These are phyloP conservation scores for Aureobasidium lini DNA, from an alignment of 2,329 filamentous ascomycete genomes.

Conservation along the genomic window DNA sequence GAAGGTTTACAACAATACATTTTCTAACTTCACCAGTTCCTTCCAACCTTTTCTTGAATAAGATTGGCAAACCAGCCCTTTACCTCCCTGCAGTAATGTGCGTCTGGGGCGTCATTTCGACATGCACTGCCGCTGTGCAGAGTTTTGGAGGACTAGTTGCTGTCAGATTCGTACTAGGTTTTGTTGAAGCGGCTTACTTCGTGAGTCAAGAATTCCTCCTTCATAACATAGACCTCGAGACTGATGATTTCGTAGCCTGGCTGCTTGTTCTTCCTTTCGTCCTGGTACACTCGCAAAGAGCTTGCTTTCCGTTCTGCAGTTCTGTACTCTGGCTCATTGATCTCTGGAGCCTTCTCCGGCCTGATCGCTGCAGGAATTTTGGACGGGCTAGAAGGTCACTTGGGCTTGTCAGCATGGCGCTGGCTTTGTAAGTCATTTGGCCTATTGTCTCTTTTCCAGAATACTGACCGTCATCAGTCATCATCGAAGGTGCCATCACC, in stretches of 20 bases:
- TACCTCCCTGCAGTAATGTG: slow-evolving; percentile 29
- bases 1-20: slow-evolving; percentile 29
- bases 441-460: background rate
- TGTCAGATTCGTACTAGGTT: slow-evolving; percentile 33
- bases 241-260: slow-evolving; percentile 25
- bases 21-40: slow-evolving; percentile 26
- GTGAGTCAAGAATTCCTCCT: background rate
- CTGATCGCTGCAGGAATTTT: slow-evolving; percentile 48
- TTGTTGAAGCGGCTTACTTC: slow-evolving; percentile 38
- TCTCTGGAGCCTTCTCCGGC: slow-evolving; percentile 47
- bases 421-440: slow-evolving; percentile 21
- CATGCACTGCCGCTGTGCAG: slow-evolving; percentile 27
- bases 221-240: background rate
- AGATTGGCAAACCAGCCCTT: slow-evolving; percentile 26
- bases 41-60: slow-evolving; percentile 31
- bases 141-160: slow-evolving; percentile 31
- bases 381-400: slow-evolving; percentile 28
- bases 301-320: slow-evolving; percentile 45
- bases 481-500: slow-evolving; percentile 32
- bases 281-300: slow-evolving; percentile 49
- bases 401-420: slow-evolving; percentile 29
- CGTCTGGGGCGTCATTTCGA: slow-evolving; percentile 29
- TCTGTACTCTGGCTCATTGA: slow-evolving; percentile 44
- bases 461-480: slow-evolving; percentile 19
- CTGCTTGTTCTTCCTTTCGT: slow-evolving; percentile 42